A percentile compares a stretch with the other conserved stretches of the same genome.
Conservation (phyloP, 1,284 basidiomycete species). For the Peniophora sp. region DNA sequence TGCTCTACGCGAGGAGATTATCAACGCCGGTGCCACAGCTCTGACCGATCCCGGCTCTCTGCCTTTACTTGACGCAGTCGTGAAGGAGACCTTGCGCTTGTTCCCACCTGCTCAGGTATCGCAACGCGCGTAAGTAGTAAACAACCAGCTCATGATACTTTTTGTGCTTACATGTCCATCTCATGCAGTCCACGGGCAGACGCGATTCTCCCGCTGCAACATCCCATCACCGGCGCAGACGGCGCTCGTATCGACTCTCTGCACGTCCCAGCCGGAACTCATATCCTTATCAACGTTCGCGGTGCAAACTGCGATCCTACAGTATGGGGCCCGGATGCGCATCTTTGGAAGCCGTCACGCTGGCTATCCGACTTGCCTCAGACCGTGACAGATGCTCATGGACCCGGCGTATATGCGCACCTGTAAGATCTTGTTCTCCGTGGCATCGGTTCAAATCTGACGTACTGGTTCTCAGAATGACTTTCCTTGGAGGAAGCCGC, state of each 20-base stretch:
- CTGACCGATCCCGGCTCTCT: constrained; percentile 10
- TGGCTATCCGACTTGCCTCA: constrained; percentile 15
- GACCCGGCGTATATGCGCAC: constrained; percentile 6
- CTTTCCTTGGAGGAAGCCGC: constrained; percentile 5
- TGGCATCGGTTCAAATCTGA: too few relatives aligned
- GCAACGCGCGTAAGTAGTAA: constrained; percentile 31
- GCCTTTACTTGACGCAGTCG: constrained; percentile 36
- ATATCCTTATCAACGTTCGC: constrained; percentile 18
- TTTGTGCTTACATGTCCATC: too few relatives aligned
- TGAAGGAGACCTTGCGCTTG: constrained; percentile 37
- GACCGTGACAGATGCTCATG: not conserved
- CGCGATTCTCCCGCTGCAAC: too few relatives aligned
- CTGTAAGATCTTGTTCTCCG: not conserved
- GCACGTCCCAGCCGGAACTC: not conserved
- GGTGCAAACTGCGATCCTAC: constrained; percentile 20
- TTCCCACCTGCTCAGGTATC: constrained; percentile 37
- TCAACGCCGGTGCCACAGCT: not conserved
- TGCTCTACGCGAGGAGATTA: not conserved
- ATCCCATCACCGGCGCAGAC: too few relatives aligned
- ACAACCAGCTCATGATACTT: too few relatives aligned
- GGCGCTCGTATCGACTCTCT: too few relatives aligned
- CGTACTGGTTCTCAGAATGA: constrained; percentile 1
- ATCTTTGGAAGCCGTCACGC: constrained; percentile 22
- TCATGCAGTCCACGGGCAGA: too few relatives aligned
- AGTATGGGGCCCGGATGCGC: constrained; percentile 22